Evolutionary conservation across 1,284 basidiomycete genomes (phyloP), one percentile per base, ranked within the genome.

Genomic region (Moniliophthora roreri): DNA sequence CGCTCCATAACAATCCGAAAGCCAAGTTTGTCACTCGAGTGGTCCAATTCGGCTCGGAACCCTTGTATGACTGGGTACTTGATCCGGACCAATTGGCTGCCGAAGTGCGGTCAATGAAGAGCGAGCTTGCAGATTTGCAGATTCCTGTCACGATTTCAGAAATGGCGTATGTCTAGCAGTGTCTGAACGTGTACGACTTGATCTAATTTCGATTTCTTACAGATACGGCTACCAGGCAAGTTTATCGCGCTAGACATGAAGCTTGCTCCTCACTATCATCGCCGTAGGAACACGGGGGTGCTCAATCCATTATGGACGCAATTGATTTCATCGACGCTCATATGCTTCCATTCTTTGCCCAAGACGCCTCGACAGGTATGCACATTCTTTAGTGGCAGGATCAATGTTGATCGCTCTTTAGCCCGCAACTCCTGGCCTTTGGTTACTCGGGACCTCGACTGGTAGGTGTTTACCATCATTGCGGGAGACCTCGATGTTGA

Each of bases 11-110:
- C 36, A 89, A 87, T 59, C 81, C 82, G 4, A 82, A 77, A 63
- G 87, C 85, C 21, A 80, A 81, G 54, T 88, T 81, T 61, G 76
- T 89, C 40, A 86, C 85, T 3, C 78, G 86, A 32, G 80, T 76
- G 2, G 70, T 89, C 6, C 84, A 87, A 55, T 85, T 89, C 53
- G 87, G 87, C n/a, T 86, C 84, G 0, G 88, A 91, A 60, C 89
- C 89, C 2, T 69, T 91, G 26, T 91, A 69, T 60, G 88, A 90
- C 63, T 53, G 69, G 48, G 87, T 81, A 21, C 69, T 91, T 24
- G 66, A 74, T 4, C 75, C 79, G 23, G 46, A 63, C 1, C 66
- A 74, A 35, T 78, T 91, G n/a, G 81, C 84, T 1, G 58, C 67
- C 0, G 78, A 90, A 65, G 80, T 90, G 16, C 64, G 54, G 8